Evolutionary conservation across 805 yeast species (phyloP).

Genomic region (Ogataea saltuana): DNA sequence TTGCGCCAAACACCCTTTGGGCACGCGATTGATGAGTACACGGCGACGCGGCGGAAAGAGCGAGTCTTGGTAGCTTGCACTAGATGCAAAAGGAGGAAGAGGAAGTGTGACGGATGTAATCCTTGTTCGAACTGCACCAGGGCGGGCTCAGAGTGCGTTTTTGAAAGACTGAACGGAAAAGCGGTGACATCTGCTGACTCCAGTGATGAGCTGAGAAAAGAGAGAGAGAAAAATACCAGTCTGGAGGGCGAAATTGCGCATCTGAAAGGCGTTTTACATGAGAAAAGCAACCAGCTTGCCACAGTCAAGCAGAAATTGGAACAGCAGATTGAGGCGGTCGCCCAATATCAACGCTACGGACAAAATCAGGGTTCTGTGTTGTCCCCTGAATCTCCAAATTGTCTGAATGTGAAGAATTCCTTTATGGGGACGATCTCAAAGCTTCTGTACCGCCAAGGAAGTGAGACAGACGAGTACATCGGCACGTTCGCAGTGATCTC

Average conservation of each 20-base stretch:
- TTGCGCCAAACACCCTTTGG: background rate
- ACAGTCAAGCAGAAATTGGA: slow-evolving; percentile 2
- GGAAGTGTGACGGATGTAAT: slow-evolving; percentile 23
- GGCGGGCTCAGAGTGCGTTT: slow-evolving; percentile 13
- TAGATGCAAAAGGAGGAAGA: slow-evolving; percentile 21
- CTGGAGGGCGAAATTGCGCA: slow-evolving; percentile 8
- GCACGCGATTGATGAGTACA: background rate
- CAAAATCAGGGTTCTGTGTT: background rate
- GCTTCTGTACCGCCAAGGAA: slow-evolving; percentile 13
- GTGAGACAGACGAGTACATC: slow-evolving; percentile 24
- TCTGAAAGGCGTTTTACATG: background rate
- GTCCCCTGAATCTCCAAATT: background rate
- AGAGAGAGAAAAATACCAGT: slow-evolving; percentile 4
- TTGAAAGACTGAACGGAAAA: slow-evolving; percentile 5
- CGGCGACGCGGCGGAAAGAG: slow-evolving; percentile 7
- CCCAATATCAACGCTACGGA: background rate
- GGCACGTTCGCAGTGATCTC: slow-evolving; percentile 28
- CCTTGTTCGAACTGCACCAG: slow-evolving; percentile 19
- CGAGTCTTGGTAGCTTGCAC: slow-evolving; percentile 24
- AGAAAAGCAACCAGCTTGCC: slow-evolving; percentile 1
- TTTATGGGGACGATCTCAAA: slow-evolving; percentile 15
- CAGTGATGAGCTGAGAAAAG: background rate
- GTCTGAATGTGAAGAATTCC: background rate
- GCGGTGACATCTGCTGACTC: background rate
- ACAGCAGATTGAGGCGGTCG: background rate